A percentile compares a stretch with the other conserved stretches of the same genome.
Conservation (phyloP, 768 basidiomycete genomes). For the Rhizopogon rudus region DNA sequence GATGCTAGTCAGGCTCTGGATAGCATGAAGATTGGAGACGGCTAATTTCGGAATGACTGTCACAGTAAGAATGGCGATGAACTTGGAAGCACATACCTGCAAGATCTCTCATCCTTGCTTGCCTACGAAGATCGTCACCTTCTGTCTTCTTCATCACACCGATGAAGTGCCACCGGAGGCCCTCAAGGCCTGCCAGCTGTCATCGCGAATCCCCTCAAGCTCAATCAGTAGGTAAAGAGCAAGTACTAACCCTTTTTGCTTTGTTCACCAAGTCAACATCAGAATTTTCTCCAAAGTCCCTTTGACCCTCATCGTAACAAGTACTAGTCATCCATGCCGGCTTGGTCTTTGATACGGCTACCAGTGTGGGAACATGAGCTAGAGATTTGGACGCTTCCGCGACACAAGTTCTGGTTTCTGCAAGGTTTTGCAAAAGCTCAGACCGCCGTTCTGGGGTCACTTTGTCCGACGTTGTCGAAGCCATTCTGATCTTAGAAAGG, state of each 20-base stretch:
- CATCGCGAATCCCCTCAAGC: background rate
- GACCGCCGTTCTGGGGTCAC: slow-evolving; percentile 37
- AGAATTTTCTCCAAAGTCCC: slow-evolving; percentile 98
- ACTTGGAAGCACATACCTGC: slow-evolving; percentile 48
- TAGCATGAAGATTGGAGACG: slow-evolving; percentile 80
- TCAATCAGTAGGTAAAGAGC: background rate
- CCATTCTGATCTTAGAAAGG: slow-evolving; percentile 12
- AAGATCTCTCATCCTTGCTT: slow-evolving; percentile 85
- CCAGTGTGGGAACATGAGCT: slow-evolving; percentile 38
- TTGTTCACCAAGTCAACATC: slow-evolving; percentile 91
- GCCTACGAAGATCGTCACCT: slow-evolving; percentile 57
- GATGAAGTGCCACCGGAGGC: slow-evolving; percentile 97
- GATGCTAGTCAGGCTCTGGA: slow-evolving; percentile 81
- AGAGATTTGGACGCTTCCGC: slow-evolving; percentile 25
- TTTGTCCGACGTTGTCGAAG: slow-evolving; percentile 8
- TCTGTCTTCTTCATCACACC: slow-evolving; percentile 37
- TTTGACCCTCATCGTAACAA: slow-evolving; percentile 75
- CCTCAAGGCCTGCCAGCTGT: slow-evolving; percentile 56
- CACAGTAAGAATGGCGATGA: slow-evolving; percentile 1
- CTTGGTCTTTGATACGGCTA: slow-evolving; percentile 94
- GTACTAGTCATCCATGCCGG: slow-evolving; percentile 82
- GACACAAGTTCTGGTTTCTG: slow-evolving; percentile 48
- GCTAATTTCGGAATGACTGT: slow-evolving; percentile 36
- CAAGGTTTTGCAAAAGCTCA: slow-evolving; percentile 51
- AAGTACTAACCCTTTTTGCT: slow-evolving; percentile 53